These are phyloP conservation scores for Xylaria sp. DNA, from an alignment of 495 filamentous ascomycete species.

Conservation along the genomic window DNA sequence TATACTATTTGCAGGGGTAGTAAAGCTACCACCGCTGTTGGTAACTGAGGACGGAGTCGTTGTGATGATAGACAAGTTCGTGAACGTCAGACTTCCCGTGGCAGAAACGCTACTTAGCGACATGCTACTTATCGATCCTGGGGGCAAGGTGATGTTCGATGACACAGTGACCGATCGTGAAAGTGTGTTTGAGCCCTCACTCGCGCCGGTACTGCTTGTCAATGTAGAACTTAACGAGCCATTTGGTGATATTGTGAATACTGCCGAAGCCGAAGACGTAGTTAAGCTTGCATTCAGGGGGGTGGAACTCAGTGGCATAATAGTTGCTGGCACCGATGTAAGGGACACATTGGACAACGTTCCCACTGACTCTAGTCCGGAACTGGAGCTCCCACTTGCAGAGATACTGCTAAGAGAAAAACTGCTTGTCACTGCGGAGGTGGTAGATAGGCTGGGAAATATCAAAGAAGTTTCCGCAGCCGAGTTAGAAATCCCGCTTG, in stretches of 20 bases:
- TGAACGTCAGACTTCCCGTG: conserved; percentile 32
- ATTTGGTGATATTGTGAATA: background rate
- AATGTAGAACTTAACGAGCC: background rate
- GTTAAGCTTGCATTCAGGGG: background rate
- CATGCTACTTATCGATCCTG: conserved; percentile 29
- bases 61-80: conserved; percentile 15
- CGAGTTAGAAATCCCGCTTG: background rate
- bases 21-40: background rate
- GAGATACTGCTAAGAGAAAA: background rate
- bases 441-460: background rate
- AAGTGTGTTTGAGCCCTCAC: background rate
- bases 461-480: background rate
- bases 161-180: background rate
- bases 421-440: background rate
- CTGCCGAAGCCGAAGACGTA: background rate
- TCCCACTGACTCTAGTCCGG: conserved; percentile 2
- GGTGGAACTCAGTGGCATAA: background rate
- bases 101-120: conserved; percentile 30
- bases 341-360: conserved; percentile 10
- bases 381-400: conserved; percentile 8
- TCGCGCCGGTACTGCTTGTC: background rate
- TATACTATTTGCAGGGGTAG: background rate
- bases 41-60: conserved; percentile 24
- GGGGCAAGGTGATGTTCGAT: conserved; percentile 19
- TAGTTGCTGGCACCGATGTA: conserved; percentile 22